Evolutionary conservation across 208 protist species (phyloP).

Genomic region (Lotmaria passim): DNA sequence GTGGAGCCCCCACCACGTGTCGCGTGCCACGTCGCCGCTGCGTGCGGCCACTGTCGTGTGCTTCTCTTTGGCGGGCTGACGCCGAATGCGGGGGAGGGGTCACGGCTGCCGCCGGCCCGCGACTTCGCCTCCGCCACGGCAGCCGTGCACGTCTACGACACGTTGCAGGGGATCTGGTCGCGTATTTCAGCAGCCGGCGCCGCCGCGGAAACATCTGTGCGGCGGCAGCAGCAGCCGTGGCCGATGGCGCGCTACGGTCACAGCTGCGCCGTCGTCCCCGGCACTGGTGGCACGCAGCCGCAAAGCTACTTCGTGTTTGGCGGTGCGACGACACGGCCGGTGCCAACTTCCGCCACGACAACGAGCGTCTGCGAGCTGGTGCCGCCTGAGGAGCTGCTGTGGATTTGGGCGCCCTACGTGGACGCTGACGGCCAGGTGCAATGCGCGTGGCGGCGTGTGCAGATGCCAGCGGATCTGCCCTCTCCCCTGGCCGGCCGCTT

Average conservation of each 20-base stretch:
- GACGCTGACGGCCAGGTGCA: conserved; percentile 11
- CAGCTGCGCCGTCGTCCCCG: conserved; percentile 40
- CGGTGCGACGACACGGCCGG: conserved; percentile 22
- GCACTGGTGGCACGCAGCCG: conserved; percentile 34
- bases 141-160: conserved; percentile 50
- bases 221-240: conserved; percentile 42
- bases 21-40: conserved; percentile 56
- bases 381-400: conserved; percentile 55
- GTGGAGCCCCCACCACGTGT: conserved; percentile 39
- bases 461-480: conserved; percentile 23
- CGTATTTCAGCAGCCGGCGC: not conserved
- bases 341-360: not conserved
- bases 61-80: conserved; percentile 55
- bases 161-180: conserved; percentile 38
- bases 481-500: conserved; percentile 39
- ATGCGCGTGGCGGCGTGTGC: conserved; percentile 48
- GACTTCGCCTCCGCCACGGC: conserved; percentile 33
- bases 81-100: conserved; percentile 2
- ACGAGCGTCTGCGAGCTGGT: conserved; percentile 22
- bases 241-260: conserved; percentile 66
- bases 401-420: conserved; percentile 49
- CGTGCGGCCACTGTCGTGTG: conserved; percentile 38
- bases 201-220: no score
- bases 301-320: conserved; percentile 36
- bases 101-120: no score